Base-by-base conservation (phyloP, 2,329 filamentous ascomycete species). In the Nemania sp. region DNA sequence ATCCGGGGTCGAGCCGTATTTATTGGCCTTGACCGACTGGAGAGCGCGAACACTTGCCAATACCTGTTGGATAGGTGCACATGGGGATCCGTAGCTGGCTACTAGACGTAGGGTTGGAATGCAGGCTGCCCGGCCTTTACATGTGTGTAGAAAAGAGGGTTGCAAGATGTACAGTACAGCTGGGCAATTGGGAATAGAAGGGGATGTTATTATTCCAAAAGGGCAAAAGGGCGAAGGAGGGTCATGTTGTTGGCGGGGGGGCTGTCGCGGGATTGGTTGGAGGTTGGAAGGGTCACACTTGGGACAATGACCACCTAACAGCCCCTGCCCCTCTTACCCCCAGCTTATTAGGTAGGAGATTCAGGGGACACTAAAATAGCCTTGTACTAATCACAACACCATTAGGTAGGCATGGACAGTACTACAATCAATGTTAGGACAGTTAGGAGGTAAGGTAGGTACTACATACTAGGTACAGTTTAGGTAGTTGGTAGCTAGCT, bases 121-220 rank as follows among this genome's bases (percentile, higher is more conserved):
- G 43, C 43, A 45, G 32, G 47, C 41, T 58, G 41, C 35, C 57
- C 38, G 41, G 66, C 26, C 55, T 56, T 61, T 49, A 58, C 45
- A 59, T 52, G 52, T 59, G 59, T 67, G 61, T 59, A 60, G 45
- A 56, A 47, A 59, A 62, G 62, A 69, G 67, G 58, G 53, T 57
- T 51, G 64, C 55, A 43, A 67, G 54, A 52, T 52, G 49, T 18
- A 52, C 47, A 63, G 47, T 61, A 59, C 54, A 15, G 67, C 68
- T 70, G 62, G 68, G 58, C 62, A 20, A 64, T 68, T 65, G 62
- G 62, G 67, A 62, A 56, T 65, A 70, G 69, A 67, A 66, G 67
- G 68, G 69, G 68, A 64, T 68, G 63, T 62, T 64, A 67, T 65
- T 68, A 59, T 62, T 70, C 66, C 60, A 66, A 70, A 67, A 64